Conservation (phyloP, 2,329 filamentous ascomycete species). For the Ceratocystis cubensis region DNA sequence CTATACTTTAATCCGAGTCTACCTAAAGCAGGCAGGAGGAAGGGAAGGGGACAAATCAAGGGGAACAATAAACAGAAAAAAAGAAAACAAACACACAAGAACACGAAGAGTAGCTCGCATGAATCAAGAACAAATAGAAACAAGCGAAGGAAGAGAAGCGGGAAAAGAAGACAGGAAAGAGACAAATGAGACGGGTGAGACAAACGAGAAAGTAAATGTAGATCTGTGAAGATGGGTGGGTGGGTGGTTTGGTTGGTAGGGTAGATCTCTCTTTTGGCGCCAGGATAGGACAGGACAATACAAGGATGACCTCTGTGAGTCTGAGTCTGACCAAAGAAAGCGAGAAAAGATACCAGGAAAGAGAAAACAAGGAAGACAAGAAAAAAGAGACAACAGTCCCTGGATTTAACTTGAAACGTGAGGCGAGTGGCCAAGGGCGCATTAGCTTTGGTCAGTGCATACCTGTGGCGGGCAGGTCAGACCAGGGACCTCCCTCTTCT, state of each 20-base stretch:
- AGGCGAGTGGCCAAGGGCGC: background rate
- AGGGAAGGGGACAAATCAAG: no score
- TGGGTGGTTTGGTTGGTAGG: no score
- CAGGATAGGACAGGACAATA: background rate
- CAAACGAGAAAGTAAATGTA: no score
- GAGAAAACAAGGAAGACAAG: background rate
- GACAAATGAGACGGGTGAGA: background rate
- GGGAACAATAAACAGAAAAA: background rate
- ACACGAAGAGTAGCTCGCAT: slow-evolving; percentile 8
- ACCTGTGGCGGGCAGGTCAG: background rate
- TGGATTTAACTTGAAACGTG: slow-evolving; percentile 17
- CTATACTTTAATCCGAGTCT: no score
- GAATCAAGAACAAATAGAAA: slow-evolving; percentile 8
- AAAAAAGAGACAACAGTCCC: slow-evolving; percentile 7
- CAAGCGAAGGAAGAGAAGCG: slow-evolving; percentile 9
- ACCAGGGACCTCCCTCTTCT: background rate
- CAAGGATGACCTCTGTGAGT: background rate
- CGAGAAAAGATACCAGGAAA: background rate
- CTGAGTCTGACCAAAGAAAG: background rate
- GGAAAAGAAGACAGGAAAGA: background rate
- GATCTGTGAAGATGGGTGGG: no score
- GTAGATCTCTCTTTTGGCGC: no score
- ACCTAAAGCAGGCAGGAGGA: no score
- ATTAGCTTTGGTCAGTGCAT: background rate
- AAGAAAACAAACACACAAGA: background rate